Evolutionary conservation across 345 rosid species (phyloP), one percentile per base, ranked within the genome.

Genomic region (Brassica juncea): DNA sequence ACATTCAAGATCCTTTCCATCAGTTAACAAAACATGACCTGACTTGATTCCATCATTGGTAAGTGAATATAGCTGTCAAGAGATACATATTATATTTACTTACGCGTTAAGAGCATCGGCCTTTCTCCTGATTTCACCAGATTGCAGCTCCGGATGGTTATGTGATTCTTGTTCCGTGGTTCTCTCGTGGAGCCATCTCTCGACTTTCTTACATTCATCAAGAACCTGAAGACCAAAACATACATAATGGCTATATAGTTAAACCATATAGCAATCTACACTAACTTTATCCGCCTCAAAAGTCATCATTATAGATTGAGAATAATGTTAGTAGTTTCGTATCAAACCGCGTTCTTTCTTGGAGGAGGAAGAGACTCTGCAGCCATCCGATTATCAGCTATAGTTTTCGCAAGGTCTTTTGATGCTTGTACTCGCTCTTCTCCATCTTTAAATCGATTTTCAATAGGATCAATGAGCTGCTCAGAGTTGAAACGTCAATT

Each of bases 401-500:
- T 82, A 58, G 79, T 84, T 70, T 82, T 89, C 34, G 84, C 62
- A 68, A 91, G 85, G 81, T 87, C 86, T 44, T 82, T 87, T 30
- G 89, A 80, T 55, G 92, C 91, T 70, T 85, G 82, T 30, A 60
- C 84, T 76, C 94, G 77, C 19, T 89, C 93, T 68, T 86, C 88
- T 78, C 84, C 94, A 35, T 92, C 91, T 81, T 83, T 87, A 71
- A 80, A 85, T 49, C 94, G 92, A 19, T 60, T 77, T 72, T 87
- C 91, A 73, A 90, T 80, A 16, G 97, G 94, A 73, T 90, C 92
- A 19, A 91, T 82, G 75, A 90, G 84, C 94, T 90, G 75, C 58
- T 66, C 71, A 82, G 60, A 72, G 14, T 61, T 31, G 21, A 14
- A 8, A 69, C 39, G 54, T 54, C 55, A 80, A 80, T 63, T 16